These are phyloP conservation scores for Aspergillus fijiensis DNA, from an alignment of 2,329 filamentous ascomycete genomes.

Conservation along the genomic window DNA sequence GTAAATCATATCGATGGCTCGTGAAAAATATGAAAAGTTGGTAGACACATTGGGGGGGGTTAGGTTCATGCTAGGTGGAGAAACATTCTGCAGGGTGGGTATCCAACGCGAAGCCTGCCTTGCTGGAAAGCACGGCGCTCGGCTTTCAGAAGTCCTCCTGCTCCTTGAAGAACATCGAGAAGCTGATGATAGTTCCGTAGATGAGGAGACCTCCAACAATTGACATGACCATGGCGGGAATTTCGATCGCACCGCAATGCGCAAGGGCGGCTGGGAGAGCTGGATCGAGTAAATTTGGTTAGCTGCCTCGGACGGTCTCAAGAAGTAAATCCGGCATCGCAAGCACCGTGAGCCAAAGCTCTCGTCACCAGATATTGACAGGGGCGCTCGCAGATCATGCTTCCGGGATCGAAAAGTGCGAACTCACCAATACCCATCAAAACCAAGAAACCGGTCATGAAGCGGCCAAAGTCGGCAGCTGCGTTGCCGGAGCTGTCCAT, in stretches of 20 bases:
- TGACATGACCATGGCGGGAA: conserved; percentile 91
- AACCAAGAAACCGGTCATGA: conserved; percentile 92
- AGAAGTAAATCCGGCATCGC: not conserved
- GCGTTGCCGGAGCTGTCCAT: conserved; percentile 80
- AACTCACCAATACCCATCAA: conserved; percentile 93
- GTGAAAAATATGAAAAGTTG: conserved; percentile 13
- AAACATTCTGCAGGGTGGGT: conserved; percentile 4
- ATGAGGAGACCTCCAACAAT: conserved; percentile 89
- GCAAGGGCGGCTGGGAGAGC: conserved; percentile 86
- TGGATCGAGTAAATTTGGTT: conserved; percentile 38
- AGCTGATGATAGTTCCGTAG: conserved; percentile 97
- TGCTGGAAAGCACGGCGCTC: not conserved
- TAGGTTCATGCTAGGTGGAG: not conserved
- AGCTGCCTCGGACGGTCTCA: not conserved
- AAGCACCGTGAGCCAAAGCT: not conserved
- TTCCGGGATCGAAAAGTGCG: not conserved
- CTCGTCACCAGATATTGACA: not conserved
- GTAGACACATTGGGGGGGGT: not conserved
- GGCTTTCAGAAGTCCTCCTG: conserved; percentile 79
- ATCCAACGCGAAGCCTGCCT: conserved; percentile 2
- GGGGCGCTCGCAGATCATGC: not conserved
- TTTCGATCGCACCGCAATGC: conserved; percentile 77
- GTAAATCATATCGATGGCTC: conserved; percentile 21
- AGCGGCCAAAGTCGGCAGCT: conserved; percentile 88
- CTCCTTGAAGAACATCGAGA: conserved; percentile 97